phyloP scores from a whole-genome alignment of 2,329 filamentous ascomycete genomes.

The Pseudogymnoascus sp. region DNA sequence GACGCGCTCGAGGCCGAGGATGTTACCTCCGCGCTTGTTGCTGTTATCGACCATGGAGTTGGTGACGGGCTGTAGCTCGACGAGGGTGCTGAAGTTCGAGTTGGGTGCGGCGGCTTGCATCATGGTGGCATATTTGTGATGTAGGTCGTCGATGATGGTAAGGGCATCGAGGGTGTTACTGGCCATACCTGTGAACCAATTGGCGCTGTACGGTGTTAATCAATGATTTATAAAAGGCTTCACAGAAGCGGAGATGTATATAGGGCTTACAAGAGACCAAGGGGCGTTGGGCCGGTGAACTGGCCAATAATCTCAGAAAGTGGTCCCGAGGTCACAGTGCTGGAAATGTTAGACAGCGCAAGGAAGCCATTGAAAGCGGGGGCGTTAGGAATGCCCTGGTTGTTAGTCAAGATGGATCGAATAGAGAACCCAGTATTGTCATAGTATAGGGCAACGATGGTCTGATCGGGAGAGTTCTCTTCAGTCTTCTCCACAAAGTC shows the following conservation, averaged over 20 bases:
- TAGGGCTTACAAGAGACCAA: slow-evolving; percentile 16
- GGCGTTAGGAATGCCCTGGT: slow-evolving; percentile 6
- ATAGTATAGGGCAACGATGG: slow-evolving; percentile 21
- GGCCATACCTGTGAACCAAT: slow-evolving; percentile 29
- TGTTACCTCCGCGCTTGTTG: slow-evolving; percentile 26
- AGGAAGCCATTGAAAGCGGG: slow-evolving; percentile 13
- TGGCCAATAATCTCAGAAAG: slow-evolving; percentile 14
- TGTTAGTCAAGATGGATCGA: slow-evolving; percentile 10
- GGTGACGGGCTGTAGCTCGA: slow-evolving; percentile 28
- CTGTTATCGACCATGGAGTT: slow-evolving; percentile 23
- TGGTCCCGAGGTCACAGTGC: slow-evolving; percentile 15
- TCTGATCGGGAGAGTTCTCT: slow-evolving; percentile 20
- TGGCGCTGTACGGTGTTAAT: slow-evolving; percentile 19
- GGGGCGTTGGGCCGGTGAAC: slow-evolving; percentile 16
- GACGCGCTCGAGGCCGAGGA: slow-evolving; percentile 28
- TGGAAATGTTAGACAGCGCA: slow-evolving; percentile 15
- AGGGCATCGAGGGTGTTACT: slow-evolving; percentile 14
- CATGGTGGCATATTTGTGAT: slow-evolving; percentile 13
- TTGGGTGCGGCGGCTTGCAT: slow-evolving; percentile 16
- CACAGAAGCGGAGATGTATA: slow-evolving; percentile 9
- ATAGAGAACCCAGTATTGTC: slow-evolving; percentile 13
- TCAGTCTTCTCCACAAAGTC: slow-evolving; percentile 17
- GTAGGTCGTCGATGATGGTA: slow-evolving; percentile 14
- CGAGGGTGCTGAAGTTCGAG: slow-evolving; percentile 21
- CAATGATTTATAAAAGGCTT: slow-evolving; percentile 13